A percentile compares a stretch with the other conserved stretches of the same genome.
phyloP scores from a whole-genome alignment of 495 filamentous ascomycete species.

The Trichoderma virens region DNA sequence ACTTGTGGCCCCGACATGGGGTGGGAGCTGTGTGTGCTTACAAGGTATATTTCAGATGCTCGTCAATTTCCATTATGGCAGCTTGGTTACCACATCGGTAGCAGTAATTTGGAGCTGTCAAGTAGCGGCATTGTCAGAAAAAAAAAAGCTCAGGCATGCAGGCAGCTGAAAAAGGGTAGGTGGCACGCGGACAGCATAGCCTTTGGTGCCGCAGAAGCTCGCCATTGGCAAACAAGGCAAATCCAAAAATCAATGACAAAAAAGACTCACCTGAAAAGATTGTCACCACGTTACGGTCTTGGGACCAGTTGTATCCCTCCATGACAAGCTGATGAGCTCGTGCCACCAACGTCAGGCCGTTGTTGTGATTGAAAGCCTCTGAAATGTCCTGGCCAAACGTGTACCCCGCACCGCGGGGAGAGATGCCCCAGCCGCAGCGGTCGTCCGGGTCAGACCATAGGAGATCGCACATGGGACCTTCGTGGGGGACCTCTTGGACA shows the following conservation, averaged over 20 bases:
- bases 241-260: slow-evolving; percentile 1
- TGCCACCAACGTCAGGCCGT: slow-evolving; percentile 90
- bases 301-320: slow-evolving; percentile 98
- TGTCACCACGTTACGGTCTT: slow-evolving; percentile 94
- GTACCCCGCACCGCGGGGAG: slow-evolving; percentile 92
- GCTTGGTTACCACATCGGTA: slow-evolving; percentile 98
- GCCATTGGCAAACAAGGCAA: neutral
- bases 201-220: neutral
- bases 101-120: slow-evolving; percentile 87
- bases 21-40: slow-evolving; percentile 39
- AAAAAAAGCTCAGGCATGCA: slow-evolving; percentile 1
- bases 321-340: slow-evolving; percentile 94
- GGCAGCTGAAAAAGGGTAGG: neutral
- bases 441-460: slow-evolving; percentile 98
- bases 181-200: slow-evolving; percentile 11
- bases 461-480: slow-evolving; percentile 97
- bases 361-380: slow-evolving; percentile 99
- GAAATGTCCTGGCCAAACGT: slow-evolving; percentile 99
- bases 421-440: slow-evolving; percentile 97
- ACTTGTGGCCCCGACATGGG: slow-evolving; percentile 12
- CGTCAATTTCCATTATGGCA: slow-evolving; percentile 99
- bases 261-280: slow-evolving; percentile 80
- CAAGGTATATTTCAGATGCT: slow-evolving; percentile 99
- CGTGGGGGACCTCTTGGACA: slow-evolving; percentile 97
- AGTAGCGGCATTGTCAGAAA: slow-evolving; percentile 9